phyloP scores from a whole-genome alignment of 805 yeast genomes.

The Maudiozyma saulgeensis region DNA sequence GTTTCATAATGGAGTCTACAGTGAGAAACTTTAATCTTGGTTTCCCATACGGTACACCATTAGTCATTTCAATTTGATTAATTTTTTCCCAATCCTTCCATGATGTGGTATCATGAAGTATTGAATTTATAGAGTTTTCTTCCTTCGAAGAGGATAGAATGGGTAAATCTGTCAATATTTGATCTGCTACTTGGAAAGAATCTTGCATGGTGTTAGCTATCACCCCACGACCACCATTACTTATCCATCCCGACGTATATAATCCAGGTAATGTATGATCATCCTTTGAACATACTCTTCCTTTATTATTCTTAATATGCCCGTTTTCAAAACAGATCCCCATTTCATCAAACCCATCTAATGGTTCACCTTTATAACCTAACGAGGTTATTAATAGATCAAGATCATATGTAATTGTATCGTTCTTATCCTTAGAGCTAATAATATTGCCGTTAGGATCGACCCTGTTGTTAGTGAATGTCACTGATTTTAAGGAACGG shows the following conservation, averaged over 20 bases:
- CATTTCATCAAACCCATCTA: constrained; percentile 46
- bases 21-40: constrained; percentile 4
- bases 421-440: constrained; percentile 7
- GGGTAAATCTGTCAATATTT: constrained; percentile 47
- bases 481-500: constrained; percentile 18
- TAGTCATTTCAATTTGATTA: constrained; percentile 15
- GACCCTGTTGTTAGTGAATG: constrained; percentile 12
- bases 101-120: constrained; percentile 10
- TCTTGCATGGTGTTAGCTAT: constrained; percentile 87
- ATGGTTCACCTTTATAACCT: constrained; percentile 67
- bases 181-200: constrained; percentile 64
- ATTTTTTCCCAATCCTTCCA: constrained; percentile 27
- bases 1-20: background rate
- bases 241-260: constrained; percentile 87
- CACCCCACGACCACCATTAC: constrained; percentile 78
- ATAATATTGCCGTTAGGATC: constrained; percentile 13
- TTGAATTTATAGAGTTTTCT: background rate
- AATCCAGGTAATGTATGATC: constrained; percentile 35
- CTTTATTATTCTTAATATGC: constrained; percentile 37
- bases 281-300: constrained; percentile 31
- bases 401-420: constrained; percentile 27
- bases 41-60: constrained; percentile 9
- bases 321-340: constrained; percentile 46
- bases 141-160: background rate
- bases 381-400: constrained; percentile 72